A percentile compares a stretch with the other conserved stretches of the same genome.
phyloP scores from a whole-genome alignment of 2,329 filamentous ascomycete genomes.

The Cladosporium phlei region DNA sequence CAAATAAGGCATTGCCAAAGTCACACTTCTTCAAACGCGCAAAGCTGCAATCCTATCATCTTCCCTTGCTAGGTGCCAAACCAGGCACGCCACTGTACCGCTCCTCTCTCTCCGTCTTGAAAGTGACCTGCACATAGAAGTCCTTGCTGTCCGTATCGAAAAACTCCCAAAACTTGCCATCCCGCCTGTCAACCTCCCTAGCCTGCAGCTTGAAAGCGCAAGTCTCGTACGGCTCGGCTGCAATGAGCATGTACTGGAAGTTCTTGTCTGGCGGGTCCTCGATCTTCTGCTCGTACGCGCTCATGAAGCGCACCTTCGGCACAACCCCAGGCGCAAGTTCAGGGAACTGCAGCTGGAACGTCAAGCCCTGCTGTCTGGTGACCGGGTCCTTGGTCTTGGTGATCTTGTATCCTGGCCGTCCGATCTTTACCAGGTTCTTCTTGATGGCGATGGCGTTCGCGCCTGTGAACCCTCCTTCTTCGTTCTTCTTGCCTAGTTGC shows the following conservation, averaged over 20 bases:
- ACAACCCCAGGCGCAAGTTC: slow-evolving; percentile 72
- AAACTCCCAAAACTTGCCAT: slow-evolving; percentile 86
- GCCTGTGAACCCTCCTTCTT: slow-evolving; percentile 60
- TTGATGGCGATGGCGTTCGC: slow-evolving; percentile 68
- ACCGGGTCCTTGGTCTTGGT: slow-evolving; percentile 89
- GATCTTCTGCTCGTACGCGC: slow-evolving; percentile 90
- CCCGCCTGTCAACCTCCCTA: slow-evolving; percentile 82
- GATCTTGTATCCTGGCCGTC: slow-evolving; percentile 93
- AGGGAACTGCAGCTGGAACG: slow-evolving; percentile 96
- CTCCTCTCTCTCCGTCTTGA: slow-evolving; percentile 97
- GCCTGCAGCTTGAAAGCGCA: slow-evolving; percentile 95
- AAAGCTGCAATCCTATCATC: background rate
- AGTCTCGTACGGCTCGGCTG: slow-evolving; percentile 96
- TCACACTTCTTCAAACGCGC: no score
- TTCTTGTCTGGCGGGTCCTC: slow-evolving; percentile 88
- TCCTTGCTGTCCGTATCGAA: slow-evolving; percentile 95
- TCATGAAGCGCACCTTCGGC: slow-evolving; percentile 94
- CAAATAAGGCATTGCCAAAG: no score
- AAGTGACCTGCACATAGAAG: slow-evolving; percentile 96
- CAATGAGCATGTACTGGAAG: slow-evolving; percentile 91
- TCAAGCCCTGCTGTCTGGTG: slow-evolving; percentile 78
- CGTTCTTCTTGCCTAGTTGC: slow-evolving; percentile 71
- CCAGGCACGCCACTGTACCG: slow-evolving; percentile 67
- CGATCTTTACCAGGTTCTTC: slow-evolving; percentile 88
- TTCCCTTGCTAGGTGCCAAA: slow-evolving; percentile 31